Conservation (phyloP, 139 green algal genomes). For the Pycnococcus provasolii region DNA sequence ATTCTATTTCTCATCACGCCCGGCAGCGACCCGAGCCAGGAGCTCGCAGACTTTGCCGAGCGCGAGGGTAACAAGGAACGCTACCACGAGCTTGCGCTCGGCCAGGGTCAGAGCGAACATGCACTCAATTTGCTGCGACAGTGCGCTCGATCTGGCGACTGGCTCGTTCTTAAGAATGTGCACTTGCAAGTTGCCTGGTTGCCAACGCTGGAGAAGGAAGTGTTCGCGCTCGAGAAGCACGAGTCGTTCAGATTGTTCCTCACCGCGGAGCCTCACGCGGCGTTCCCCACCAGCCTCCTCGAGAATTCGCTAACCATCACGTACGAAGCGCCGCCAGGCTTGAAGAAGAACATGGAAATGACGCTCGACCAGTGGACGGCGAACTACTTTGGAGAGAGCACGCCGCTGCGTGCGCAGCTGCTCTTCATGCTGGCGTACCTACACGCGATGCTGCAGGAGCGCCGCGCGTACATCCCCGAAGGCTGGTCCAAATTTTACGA, state of each 20-base stretch:
- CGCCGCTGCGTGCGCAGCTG: conserved; percentile 46
- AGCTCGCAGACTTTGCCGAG: conserved; percentile 55
- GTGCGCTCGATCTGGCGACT: conserved; percentile 45
- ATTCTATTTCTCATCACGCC: conserved; percentile 63
- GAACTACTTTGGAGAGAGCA: conserved; percentile 13
- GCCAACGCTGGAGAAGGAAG: conserved; percentile 57
- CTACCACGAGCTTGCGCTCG: conserved; percentile 69
- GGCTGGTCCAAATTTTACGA: conserved; percentile 76
- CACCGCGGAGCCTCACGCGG: conserved; percentile 50
- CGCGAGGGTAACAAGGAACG: conserved; percentile 22
- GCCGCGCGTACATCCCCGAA: conserved; percentile 59
- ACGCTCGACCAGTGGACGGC: conserved; percentile 49
- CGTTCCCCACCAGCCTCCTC: conserved; percentile 61
- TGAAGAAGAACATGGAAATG: conserved; percentile 70
- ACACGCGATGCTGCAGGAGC: conserved; percentile 67
- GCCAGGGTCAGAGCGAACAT: conserved; percentile 58
- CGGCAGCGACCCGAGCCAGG: conserved; percentile 56
- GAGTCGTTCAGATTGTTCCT: conserved; percentile 60
- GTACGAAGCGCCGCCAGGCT: conserved; percentile 63
- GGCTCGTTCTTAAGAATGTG: conserved; percentile 76
- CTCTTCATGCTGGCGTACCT: conserved; percentile 76
- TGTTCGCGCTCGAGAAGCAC: conserved; percentile 36
- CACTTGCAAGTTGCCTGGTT: conserved; percentile 67
- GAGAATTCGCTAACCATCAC: conserved; percentile 53
- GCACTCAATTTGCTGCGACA: conserved; percentile 56